phyloP scores from a whole-genome alignment of 208 protist species.

The Leishmania lainsoni region DNA sequence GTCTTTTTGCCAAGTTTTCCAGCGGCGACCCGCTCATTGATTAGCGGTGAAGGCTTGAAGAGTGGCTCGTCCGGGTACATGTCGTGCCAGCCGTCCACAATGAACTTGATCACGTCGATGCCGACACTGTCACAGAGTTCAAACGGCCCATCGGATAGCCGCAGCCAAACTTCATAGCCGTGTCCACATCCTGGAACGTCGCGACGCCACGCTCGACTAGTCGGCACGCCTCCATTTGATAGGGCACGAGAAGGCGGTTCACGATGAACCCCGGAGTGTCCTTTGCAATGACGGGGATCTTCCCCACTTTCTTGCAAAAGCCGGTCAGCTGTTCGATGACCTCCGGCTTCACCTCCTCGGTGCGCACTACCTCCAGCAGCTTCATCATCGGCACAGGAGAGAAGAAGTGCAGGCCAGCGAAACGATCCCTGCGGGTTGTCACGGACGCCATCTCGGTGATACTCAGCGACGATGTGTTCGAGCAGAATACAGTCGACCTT shows the following conservation, averaged over 20 bases:
- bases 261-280: slow-evolving; percentile 92
- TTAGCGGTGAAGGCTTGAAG: slow-evolving; percentile 60
- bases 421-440: slow-evolving; percentile 60
- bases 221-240: slow-evolving; percentile 73
- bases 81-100: slow-evolving; percentile 75
- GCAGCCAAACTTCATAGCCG: slow-evolving; percentile 89
- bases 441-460: slow-evolving; percentile 64
- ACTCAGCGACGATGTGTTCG: slow-evolving; percentile 85
- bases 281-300: slow-evolving; percentile 64
- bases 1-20: slow-evolving; percentile 90
- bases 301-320: slow-evolving; percentile 62
- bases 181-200: slow-evolving; percentile 79
- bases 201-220: slow-evolving; percentile 85
- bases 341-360: slow-evolving; percentile 48
- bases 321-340: slow-evolving; percentile 53
- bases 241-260: slow-evolving; percentile 89
- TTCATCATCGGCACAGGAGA: slow-evolving; percentile 92
- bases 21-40: slow-evolving; percentile 57
- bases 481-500: slow-evolving; percentile 77
- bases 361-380: slow-evolving; percentile 87
- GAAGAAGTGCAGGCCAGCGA: slow-evolving; percentile 92
- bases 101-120: slow-evolving; percentile 71
- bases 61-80: slow-evolving; percentile 59
- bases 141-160: slow-evolving; percentile 93
- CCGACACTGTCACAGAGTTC: slow-evolving; percentile 77